A percentile compares a stretch with the other conserved stretches of the same genome.
Evolutionary conservation across 176 grass and related monocot genomes (phyloP).

Genomic region (Oryza glumipatula): DNA sequence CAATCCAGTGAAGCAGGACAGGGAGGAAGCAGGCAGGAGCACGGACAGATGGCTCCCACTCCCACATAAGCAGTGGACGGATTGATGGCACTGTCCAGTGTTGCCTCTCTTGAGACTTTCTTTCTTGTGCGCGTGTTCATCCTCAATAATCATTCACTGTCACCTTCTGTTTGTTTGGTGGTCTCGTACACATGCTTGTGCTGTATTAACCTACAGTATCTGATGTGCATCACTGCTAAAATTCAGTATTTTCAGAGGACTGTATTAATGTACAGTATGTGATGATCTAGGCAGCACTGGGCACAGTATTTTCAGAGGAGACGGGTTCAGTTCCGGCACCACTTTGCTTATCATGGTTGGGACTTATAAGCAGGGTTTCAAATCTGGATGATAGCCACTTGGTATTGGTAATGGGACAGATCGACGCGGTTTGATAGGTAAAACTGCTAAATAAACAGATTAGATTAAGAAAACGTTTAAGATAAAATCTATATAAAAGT

Average conservation of each 20-base stretch:
- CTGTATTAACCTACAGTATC: not conserved
- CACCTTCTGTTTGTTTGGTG: not conserved
- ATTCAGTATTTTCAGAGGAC: not conserved
- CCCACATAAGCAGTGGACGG: not conserved
- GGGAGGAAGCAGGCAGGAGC: not conserved
- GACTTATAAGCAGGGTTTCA: no score
- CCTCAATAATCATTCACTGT: slow-evolving; percentile 32
- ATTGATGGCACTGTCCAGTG: slow-evolving; percentile 1
- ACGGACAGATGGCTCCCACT: slow-evolving; percentile 34
- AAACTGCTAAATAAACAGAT: no score
- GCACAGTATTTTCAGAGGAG: not conserved
- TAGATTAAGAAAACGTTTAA: no score
- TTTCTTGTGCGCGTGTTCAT: slow-evolving; percentile 35
- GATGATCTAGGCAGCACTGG: not conserved
- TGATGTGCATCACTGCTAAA: no score
- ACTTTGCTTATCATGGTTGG: not conserved
- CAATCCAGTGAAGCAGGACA: not conserved
- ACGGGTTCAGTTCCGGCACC: not conserved
- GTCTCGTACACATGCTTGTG: not conserved
- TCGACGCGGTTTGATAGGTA: no score
- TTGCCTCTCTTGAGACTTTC: slow-evolving; percentile 14
- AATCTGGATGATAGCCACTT: no score
- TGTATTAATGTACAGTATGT: not conserved
- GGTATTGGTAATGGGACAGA: no score
- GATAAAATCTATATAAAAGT: no score